Evolutionary conservation across 176 grass and related monocot genomes (phyloP).

Genomic region (Carex kokanica): DNA sequence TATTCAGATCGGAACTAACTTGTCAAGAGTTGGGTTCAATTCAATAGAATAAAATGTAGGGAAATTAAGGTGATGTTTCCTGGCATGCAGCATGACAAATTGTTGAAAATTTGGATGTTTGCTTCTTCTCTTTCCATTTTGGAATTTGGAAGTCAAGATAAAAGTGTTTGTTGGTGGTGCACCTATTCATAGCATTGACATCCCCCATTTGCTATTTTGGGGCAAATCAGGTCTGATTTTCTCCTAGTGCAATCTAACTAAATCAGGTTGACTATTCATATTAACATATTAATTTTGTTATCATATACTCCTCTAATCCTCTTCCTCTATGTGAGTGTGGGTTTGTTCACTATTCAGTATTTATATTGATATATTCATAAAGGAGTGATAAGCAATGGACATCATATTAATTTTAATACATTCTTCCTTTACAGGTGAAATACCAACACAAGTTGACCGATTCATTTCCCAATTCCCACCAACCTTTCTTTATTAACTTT

Average conservation of each 20-base stretch:
- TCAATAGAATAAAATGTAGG: no score
- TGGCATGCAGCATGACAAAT: not conserved
- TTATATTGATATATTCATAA: no score
- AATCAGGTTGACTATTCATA: not conserved
- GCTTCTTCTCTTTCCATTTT: not conserved
- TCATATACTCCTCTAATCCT: no score
- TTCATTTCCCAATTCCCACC: constrained; percentile 4
- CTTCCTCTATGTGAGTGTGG: no score
- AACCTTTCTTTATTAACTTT: not conserved
- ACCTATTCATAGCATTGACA: not conserved
- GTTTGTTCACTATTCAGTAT: no score
- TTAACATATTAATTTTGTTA: no score
- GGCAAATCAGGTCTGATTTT: not conserved
- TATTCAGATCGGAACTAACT: no score
- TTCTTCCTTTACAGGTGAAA: not conserved
- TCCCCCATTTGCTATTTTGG: not conserved
- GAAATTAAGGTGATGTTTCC: not conserved
- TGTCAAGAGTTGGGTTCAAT: no score
- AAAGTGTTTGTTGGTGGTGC: not conserved
- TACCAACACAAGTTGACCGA: not conserved
- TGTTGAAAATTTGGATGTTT: not conserved
- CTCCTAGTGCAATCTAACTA: not conserved
- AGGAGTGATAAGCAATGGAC: no score
- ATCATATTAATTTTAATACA: no score
- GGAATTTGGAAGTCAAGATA: not conserved